phyloP scores from a whole-genome alignment of 495 filamentous ascomycete genomes.

The Tetracladium marchalianum region DNA sequence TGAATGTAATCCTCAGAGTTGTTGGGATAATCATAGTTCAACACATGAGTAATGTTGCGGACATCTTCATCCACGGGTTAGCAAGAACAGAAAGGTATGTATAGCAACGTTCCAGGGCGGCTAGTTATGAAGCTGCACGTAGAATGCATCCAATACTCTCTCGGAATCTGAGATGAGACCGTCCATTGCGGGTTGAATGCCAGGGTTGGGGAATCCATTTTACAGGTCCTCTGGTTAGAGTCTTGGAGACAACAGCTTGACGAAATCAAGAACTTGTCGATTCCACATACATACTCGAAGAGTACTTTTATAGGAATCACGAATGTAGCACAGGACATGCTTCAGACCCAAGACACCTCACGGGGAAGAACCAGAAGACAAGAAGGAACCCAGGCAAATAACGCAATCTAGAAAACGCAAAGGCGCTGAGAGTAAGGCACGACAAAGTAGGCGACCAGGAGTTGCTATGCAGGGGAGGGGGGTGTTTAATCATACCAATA shows the following conservation, averaged over 20 bases:
- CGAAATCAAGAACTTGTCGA: slow-evolving; percentile 61
- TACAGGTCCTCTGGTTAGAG: slow-evolving; percentile 58
- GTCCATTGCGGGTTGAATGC: slow-evolving; percentile 30
- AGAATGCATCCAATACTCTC: slow-evolving; percentile 25
- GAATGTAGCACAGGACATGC: slow-evolving; percentile 57
- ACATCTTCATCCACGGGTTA: slow-evolving; percentile 93
- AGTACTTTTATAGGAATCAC: slow-evolving; percentile 66
- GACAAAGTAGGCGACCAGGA: slow-evolving; percentile 64
- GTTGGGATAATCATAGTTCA: slow-evolving; percentile 99
- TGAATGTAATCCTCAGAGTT: slow-evolving; percentile 99
- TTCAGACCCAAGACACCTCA: slow-evolving; percentile 79
- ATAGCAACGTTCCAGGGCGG: slow-evolving; percentile 49
- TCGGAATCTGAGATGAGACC: slow-evolving; percentile 18
- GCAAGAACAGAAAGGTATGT: slow-evolving; percentile 45
- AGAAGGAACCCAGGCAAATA: slow-evolving; percentile 75
- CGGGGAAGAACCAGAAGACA: slow-evolving; percentile 69
- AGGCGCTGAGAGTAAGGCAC: slow-evolving; percentile 86
- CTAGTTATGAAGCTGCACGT: slow-evolving; percentile 21
- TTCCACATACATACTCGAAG: slow-evolving; percentile 54
- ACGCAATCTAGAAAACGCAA: slow-evolving; percentile 65
- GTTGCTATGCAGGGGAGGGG: slow-evolving; percentile 41
- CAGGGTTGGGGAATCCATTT: slow-evolving; percentile 40
- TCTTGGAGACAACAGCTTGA: slow-evolving; percentile 51
- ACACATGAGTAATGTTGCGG: slow-evolving; percentile 98
- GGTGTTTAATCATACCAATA: slow-evolving; percentile 92